Percentiles rank a stretch among this genome's conserved stretches.
Evolutionary conservation across 1,284 basidiomycete species (phyloP).

Genomic region (Coniferiporia sulphurascens): DNA sequence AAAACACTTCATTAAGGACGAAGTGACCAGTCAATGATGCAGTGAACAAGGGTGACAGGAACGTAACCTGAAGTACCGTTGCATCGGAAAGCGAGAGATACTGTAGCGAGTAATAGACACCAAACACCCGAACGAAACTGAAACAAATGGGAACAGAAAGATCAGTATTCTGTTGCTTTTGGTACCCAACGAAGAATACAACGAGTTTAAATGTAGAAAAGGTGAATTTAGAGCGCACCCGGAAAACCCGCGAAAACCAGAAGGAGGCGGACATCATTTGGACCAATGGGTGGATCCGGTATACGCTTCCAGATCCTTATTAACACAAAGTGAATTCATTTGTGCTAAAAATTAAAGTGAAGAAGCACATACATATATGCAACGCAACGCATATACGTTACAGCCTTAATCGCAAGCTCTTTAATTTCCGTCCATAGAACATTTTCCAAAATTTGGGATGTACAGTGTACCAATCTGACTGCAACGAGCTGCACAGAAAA

Average conservation of each 20-base stretch:
- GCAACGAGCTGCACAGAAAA: constrained; percentile 34
- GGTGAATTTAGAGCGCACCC: neutral
- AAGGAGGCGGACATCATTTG: constrained; percentile 5
- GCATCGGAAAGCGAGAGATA: constrained; percentile 72
- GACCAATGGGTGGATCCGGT: constrained; percentile 1
- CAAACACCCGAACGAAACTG: neutral
- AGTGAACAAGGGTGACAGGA: constrained; percentile 67
- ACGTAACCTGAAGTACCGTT: constrained; percentile 71
- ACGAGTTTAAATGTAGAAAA: neutral
- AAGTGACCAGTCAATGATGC: constrained; percentile 62
- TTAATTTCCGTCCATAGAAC: neutral
- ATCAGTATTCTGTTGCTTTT: neutral
- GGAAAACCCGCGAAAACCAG: constrained; percentile 3
- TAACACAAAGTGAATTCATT: neutral
- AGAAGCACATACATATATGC: constrained; percentile 35
- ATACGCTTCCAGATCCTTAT: neutral
- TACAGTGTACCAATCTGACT: constrained; percentile 42
- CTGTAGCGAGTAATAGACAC: constrained; percentile 64
- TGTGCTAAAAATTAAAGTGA: neutral
- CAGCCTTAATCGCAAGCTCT: constrained; percentile 25
- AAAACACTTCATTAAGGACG: constrained; percentile 63
- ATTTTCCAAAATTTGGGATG: neutral
- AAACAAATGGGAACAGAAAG: neutral
- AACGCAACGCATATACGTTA: constrained; percentile 43
- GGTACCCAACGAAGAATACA: neutral